Evolutionary conservation across 805 yeast genomes (phyloP).

Genomic region (Cyberlindnera xishuangbannaensis): DNA sequence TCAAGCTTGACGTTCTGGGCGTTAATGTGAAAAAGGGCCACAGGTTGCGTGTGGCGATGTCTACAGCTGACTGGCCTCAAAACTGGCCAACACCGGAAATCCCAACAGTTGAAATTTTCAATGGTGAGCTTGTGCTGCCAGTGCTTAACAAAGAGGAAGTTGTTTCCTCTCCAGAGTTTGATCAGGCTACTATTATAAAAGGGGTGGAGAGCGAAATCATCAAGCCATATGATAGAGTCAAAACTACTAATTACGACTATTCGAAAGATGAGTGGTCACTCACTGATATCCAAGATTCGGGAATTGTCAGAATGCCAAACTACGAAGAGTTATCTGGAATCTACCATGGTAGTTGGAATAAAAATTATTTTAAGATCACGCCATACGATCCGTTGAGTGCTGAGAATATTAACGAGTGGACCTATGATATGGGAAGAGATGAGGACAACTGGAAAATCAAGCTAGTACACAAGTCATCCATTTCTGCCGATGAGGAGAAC

Average conservation of each 20-base stretch:
- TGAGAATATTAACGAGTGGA: constrained; percentile 34
- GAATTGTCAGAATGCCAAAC: constrained; percentile 29
- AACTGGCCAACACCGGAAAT: constrained; percentile 40
- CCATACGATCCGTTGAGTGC: constrained; percentile 36
- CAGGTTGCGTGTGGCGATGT: constrained; percentile 33
- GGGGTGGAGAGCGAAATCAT: constrained; percentile 20
- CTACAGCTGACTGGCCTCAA: constrained; percentile 44
- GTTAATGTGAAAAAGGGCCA: constrained; percentile 32
- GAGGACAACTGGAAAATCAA: constrained; percentile 32
- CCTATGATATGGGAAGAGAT: constrained; percentile 36
- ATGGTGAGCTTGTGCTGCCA: constrained; percentile 30
- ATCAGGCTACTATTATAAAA: constrained; percentile 27
- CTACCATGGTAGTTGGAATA: constrained; percentile 35
- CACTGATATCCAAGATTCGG: constrained; percentile 29
- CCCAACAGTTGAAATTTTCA: constrained; percentile 30
- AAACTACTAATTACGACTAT: constrained; percentile 17
- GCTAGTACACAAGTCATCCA: constrained; percentile 27
- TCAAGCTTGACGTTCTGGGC: constrained; percentile 38
- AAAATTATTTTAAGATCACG: constrained; percentile 33
- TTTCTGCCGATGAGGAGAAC: constrained; percentile 29
- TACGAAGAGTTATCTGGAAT: constrained; percentile 32
- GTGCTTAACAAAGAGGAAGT: constrained; percentile 17
- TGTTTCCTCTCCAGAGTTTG: constrained; percentile 25
- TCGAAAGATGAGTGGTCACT: constrained; percentile 17
- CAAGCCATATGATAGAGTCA: constrained; percentile 22